Evolutionary conservation across 1,284 basidiomycete species (phyloP), one percentile per base, ranked within the genome.

Genomic region (Ustilago nuda): DNA sequence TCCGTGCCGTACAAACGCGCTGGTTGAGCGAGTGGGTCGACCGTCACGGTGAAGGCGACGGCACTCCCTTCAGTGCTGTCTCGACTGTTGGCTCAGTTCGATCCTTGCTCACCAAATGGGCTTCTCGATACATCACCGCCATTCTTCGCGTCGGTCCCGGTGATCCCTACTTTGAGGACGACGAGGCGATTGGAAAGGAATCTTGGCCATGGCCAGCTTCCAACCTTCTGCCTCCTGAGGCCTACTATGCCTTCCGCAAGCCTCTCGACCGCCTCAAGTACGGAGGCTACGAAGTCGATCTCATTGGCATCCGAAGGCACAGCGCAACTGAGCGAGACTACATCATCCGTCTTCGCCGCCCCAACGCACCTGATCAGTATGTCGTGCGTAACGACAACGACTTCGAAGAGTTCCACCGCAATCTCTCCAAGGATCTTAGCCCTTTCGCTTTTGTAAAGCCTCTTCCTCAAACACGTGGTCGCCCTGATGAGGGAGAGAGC

Each of bases 311-410:
- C 41, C 79, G 82, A 35, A 57, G 52, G 50, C 73, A 72, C 52
- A 61, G 62, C 41, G 27, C 62, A 13, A 60, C 48, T 33, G 80
- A 77, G 50, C 68, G 78, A 39, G 80, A 83, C 67, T 82, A 81
- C 61, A 66, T 84, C 52, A 66, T 83, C 23, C 70, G 79, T 17
- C 78, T 84, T 35, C 78, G 78, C 30, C 74, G 81, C n/a, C 82
- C 78, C 46, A 80, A 82, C 51, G 77, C 76, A 4, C 63, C 75
- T 17, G 76, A 80, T 43, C 66, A 76, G 64, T 82, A 73, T 52
- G 82, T 84, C 1, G 78, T 84, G 45, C 77, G 83, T 41, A 82
- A 78, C 72, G 83, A 84, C 62, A 62, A 66, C 50, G 83, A 84
- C 71, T 84, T 81, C 39, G 75, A 79, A 35, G 77, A 83, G 60